Evolutionary conservation across 192 early-diverging fungal species (phyloP), one percentile per base, ranked within the genome.

Genomic region (Coemansia asiatica): DNA sequence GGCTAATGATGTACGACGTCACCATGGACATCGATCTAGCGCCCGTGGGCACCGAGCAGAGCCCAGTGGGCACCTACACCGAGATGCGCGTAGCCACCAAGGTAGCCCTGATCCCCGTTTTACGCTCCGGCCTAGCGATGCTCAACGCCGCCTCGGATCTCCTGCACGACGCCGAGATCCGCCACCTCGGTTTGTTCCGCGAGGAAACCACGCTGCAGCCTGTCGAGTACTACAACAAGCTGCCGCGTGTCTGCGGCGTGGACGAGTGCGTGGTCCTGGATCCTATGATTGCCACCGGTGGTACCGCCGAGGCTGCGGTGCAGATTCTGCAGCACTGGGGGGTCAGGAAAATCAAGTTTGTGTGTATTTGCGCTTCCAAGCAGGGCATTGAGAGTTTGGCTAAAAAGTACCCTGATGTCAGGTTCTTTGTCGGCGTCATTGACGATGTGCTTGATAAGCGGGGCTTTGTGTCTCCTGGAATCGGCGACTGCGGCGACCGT

Each of bases 201-300:
- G 93, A 94, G 68, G 90, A 88, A 82, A 60, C 86, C 5, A 90
- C 91, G 1, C 81, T 93, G 40, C 86, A 88, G 66, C 93, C 93
- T 6, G 91, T 95, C n/a, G 93, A 95, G 72, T 95, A 95, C 77
- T 95, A 92, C 82, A 95, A 95, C 74, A 95, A 94, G 71, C 79
- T 95, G 25, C 93, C 93, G 6, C 63, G 72, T n/a, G 63, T 73
- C 9, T 88, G 89, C 57, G 81, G 83, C 21, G 82, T 90, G 9
- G 87, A 92, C 60, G 61, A 87, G 46, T 90, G 90, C 49, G 71
- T 91, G 59, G 81, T 94, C 27, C 61, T 95, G 2, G 93, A 95
- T 68, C 93, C 93, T 7, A 88, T 93, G 81, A 81, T 93, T 31
- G 93, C 92, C 12, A 95, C 93, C 0, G 89, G 89, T 47, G 89